Conservation (phyloP, 345 rosid genomes). For the Lumnitzera racemosa region DNA sequence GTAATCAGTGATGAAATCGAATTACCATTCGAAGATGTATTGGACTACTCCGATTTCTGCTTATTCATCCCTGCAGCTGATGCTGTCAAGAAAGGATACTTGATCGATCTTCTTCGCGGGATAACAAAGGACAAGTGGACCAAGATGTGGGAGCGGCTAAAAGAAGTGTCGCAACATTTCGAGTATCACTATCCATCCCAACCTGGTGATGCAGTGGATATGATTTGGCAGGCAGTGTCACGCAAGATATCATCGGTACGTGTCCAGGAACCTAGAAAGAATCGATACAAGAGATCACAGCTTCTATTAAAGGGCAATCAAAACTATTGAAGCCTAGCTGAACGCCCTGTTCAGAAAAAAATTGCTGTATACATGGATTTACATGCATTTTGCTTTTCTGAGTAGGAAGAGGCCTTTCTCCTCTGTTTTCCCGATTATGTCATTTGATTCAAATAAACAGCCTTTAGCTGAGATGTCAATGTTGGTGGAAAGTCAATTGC, state of each 20-base stretch:
- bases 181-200: slow-evolving; percentile 73
- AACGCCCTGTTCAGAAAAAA: not conserved
- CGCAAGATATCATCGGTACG: slow-evolving; percentile 41
- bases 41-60: slow-evolving; percentile 75
- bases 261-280: slow-evolving; percentile 39
- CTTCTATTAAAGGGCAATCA: slow-evolving; percentile 7
- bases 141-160: slow-evolving; percentile 62
- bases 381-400: not conserved
- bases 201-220: slow-evolving; percentile 73
- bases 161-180: slow-evolving; percentile 43
- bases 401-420: not conserved
- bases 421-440: not conserved
- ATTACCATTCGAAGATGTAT: slow-evolving; percentile 81
- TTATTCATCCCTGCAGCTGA: slow-evolving; percentile 60
- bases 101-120: slow-evolving; percentile 59
- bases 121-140: slow-evolving; percentile 52
- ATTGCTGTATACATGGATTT: not conserved
- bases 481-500: no score
- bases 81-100: slow-evolving; percentile 59
- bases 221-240: slow-evolving; percentile 78
- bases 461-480: no score
- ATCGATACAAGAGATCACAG: slow-evolving; percentile 46
- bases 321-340: slow-evolving; percentile 11
- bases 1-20: slow-evolving; percentile 80
- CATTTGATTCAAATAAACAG: no score